phyloP scores from a whole-genome alignment of 2,329 filamentous ascomycete genomes.

The Elsinoe batatas region DNA sequence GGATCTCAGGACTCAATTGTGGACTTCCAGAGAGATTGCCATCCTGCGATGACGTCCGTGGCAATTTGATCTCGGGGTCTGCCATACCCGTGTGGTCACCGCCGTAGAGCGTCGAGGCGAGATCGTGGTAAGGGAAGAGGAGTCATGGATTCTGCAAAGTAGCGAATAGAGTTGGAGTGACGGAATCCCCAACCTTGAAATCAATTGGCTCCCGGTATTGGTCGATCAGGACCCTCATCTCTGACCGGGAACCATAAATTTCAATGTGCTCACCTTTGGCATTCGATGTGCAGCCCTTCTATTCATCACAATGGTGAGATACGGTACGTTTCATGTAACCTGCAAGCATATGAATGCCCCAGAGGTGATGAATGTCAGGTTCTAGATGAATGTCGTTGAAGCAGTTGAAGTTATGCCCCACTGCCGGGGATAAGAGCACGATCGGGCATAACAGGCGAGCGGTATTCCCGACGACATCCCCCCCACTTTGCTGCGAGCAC shows the following conservation, averaged over 20 bases:
- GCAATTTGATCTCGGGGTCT: conserved; percentile 29
- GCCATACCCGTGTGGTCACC: conserved; percentile 24
- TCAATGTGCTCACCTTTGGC: background rate
- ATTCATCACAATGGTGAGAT: background rate
- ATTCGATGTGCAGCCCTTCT: background rate
- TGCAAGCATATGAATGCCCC: no score
- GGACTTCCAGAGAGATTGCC: conserved; percentile 5
- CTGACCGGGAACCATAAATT: background rate
- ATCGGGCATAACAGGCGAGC: background rate
- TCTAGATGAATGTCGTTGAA: background rate
- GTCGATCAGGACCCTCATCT: conserved; percentile 1
- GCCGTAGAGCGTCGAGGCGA: background rate
- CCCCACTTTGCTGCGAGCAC: background rate
- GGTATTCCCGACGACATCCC: background rate
- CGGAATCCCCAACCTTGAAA: background rate
- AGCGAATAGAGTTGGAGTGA: background rate
- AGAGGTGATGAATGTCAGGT: no score
- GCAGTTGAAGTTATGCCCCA: background rate
- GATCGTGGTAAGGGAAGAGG: background rate
- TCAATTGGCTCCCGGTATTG: conserved; percentile 1
- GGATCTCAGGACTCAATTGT: background rate
- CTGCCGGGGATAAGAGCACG: background rate
- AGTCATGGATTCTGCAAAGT: background rate
- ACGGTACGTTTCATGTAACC: no score
- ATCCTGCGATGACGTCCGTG: conserved; percentile 18